Conservation (phyloP, 208 protist genomes). For the Leishmania braziliensis region DNA sequence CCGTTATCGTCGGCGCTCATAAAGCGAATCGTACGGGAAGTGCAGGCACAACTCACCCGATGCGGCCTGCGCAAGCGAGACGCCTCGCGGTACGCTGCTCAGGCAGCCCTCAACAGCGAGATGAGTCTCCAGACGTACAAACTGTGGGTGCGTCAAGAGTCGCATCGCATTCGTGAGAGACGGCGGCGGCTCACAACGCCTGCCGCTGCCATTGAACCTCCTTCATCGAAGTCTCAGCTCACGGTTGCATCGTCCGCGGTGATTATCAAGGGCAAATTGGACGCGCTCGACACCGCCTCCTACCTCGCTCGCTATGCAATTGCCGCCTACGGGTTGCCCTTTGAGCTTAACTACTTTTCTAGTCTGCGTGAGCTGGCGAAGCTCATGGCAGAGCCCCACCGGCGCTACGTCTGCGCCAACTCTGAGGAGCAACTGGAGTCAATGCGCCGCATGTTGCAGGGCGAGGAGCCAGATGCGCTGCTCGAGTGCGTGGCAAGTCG, state of each 20-base stretch:
- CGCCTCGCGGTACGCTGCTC: slow-evolving; percentile 21
- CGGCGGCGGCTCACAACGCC: background rate
- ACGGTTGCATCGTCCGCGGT: slow-evolving; percentile 15
- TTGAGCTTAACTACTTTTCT: slow-evolving; percentile 80
- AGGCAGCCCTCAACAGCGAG: slow-evolving; percentile 25
- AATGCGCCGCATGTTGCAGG: slow-evolving; percentile 79
- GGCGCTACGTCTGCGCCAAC: slow-evolving; percentile 67
- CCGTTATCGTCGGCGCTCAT: slow-evolving; percentile 28
- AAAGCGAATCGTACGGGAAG: slow-evolving; percentile 29
- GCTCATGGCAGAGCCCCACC: slow-evolving; percentile 60
- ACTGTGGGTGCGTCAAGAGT: slow-evolving; percentile 27
- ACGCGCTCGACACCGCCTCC: slow-evolving; percentile 38
- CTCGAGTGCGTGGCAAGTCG: slow-evolving; percentile 70
- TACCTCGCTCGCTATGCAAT: slow-evolving; percentile 74
- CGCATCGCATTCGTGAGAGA: slow-evolving; percentile 24
- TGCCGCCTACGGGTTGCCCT: slow-evolving; percentile 73
- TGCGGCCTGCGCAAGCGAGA: slow-evolving; percentile 31
- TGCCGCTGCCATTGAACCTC: background rate
- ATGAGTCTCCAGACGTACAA: slow-evolving; percentile 22
- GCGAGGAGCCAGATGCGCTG: slow-evolving; percentile 44
- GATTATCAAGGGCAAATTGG: slow-evolving; percentile 19
- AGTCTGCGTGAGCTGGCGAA: slow-evolving; percentile 41
- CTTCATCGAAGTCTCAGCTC: background rate
- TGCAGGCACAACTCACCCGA: slow-evolving; percentile 50
- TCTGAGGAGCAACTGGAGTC: slow-evolving; percentile 70